Percentiles rank a stretch among this genome's conserved stretches.
These are phyloP conservation scores for Lachancea meyersii DNA, from an alignment of 805 yeast species.

Conservation along the genomic window DNA sequence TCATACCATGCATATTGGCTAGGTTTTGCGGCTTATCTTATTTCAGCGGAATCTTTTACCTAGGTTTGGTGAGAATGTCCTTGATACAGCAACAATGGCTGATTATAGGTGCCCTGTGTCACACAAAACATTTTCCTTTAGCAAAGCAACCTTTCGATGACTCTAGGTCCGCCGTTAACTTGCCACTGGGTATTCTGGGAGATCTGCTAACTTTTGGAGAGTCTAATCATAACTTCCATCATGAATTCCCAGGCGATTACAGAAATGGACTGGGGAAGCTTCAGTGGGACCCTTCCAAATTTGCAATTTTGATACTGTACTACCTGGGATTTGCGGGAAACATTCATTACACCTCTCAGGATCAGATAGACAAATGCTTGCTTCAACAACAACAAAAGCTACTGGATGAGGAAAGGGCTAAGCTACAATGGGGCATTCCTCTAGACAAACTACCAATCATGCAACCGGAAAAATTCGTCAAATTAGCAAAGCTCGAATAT, in stretches of 20 bases:
- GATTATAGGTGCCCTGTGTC: conserved; percentile 78
- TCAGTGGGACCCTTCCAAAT: conserved; percentile 83
- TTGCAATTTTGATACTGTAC: conserved; percentile 51
- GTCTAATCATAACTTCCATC: conserved; percentile 89
- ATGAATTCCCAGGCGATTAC: conserved; percentile 89
- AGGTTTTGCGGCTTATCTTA: conserved; percentile 69
- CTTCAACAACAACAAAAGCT: conserved; percentile 80
- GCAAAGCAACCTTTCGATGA: conserved; percentile 72
- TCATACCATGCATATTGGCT: conserved; percentile 60
- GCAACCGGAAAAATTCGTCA: conserved; percentile 47
- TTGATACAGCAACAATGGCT: conserved; percentile 75
- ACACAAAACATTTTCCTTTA: conserved; percentile 39
- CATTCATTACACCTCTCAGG: conserved; percentile 41
- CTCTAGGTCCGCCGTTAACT: conserved; percentile 68
- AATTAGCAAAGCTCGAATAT: conserved; percentile 36
- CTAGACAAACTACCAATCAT: conserved; percentile 75
- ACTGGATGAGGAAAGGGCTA: conserved; percentile 68
- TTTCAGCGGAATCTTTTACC: conserved; percentile 67
- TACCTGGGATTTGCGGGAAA: conserved; percentile 53
- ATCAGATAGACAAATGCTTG: conserved; percentile 60
- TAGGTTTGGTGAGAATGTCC: conserved; percentile 64
- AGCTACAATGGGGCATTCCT: conserved; percentile 91
- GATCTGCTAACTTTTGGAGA: conserved; percentile 78
- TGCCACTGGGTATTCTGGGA: conserved; percentile 40
- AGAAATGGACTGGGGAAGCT: conserved; percentile 66